Evolutionary conservation across 768 basidiomycete genomes (phyloP).

Genomic region (Amanita muscaria): DNA sequence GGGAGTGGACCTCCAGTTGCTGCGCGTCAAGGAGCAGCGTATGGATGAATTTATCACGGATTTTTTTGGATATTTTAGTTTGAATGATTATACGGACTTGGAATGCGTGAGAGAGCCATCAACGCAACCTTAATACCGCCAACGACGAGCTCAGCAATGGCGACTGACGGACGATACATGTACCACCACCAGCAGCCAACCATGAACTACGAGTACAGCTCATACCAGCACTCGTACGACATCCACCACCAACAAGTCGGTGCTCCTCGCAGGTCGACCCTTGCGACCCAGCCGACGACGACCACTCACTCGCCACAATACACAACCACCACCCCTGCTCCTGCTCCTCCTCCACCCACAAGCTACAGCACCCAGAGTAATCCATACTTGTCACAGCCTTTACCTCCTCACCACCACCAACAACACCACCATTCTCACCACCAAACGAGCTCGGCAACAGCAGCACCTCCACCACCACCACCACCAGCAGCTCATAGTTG

Average conservation of each 20-base stretch:
- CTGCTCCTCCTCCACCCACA: slow-evolving; percentile 21
- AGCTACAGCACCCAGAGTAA: slow-evolving; percentile 2
- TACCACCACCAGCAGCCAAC: slow-evolving; percentile 41
- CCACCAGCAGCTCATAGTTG: slow-evolving; percentile 7
- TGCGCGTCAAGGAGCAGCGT: too few species aligned
- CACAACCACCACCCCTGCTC: not conserved
- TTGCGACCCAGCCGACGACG: slow-evolving; percentile 9
- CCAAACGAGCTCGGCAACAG: too few species aligned
- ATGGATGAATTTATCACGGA: too few species aligned
- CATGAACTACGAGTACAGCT: slow-evolving; percentile 42
- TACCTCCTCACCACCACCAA: too few species aligned
- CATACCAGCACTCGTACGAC: slow-evolving; percentile 25
- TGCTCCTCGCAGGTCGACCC: not conserved
- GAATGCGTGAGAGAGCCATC: too few species aligned
- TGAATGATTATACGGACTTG: too few species aligned
- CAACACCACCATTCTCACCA: too few species aligned
- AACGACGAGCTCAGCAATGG: slow-evolving; percentile 20
- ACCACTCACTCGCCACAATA: not conserved
- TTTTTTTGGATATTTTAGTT: too few species aligned
- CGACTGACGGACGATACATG: slow-evolving; percentile 46
- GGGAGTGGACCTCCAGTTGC: too few species aligned
- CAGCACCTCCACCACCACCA: slow-evolving; percentile 11
- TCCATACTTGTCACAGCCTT: slow-evolving; percentile 17
- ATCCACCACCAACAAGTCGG: not conserved
- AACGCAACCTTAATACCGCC: too few species aligned